Base-by-base conservation (phyloP, 2,329 filamentous ascomycete genomes). In the Diaporthe sp. region DNA sequence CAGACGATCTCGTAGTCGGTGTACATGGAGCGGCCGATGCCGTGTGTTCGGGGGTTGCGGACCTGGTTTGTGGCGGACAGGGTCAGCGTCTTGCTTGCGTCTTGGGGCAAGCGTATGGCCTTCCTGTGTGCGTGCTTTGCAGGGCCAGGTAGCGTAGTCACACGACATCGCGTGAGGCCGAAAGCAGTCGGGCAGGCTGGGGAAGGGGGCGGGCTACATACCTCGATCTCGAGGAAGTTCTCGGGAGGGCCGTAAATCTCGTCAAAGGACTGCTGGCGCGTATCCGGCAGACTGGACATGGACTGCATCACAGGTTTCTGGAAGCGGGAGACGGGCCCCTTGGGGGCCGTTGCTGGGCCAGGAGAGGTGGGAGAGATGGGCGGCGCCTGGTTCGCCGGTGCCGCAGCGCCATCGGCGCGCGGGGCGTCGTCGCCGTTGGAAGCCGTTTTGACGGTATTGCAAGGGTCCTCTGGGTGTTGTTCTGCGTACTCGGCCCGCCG, bases 211-310 rank as follows among this genome's bases (percentile, higher is more conserved):
- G 5, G 55, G 44, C 17, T 39, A 82, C 86, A 75, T 84, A 97
- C 96, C 89, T 99, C 97, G 78, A 99, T 98, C 88, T 99, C 97
- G 73, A 99, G 91, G 83, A 98, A 98, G 88, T 99, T 99, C 89
- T 99, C 97, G 8, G 97, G 97, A 65, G 96, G 95, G 19, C 96
- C 97, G 85, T 99, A 99, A 84, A 98, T 98, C 89, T 99, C 97
- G 87, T 99, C 97, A 83, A 98, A 98, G 82, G 94, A 97, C 88
- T 99, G 97, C 86, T 94, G 92, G 81, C 96, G 94, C 79, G 94
- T 92, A 82, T 93, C 91, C 65, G 91, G 91, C 87, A 93, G 91
- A 77, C 91, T 89, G 85, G 92, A 90, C 87, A 93, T 89, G 69
- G 75, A 76, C 73, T 72, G 68, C 75, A 74, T 76, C 81, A 89